Base-by-base conservation (phyloP, 495 filamentous ascomycete species). In the Aspergillus bridgeri region DNA sequence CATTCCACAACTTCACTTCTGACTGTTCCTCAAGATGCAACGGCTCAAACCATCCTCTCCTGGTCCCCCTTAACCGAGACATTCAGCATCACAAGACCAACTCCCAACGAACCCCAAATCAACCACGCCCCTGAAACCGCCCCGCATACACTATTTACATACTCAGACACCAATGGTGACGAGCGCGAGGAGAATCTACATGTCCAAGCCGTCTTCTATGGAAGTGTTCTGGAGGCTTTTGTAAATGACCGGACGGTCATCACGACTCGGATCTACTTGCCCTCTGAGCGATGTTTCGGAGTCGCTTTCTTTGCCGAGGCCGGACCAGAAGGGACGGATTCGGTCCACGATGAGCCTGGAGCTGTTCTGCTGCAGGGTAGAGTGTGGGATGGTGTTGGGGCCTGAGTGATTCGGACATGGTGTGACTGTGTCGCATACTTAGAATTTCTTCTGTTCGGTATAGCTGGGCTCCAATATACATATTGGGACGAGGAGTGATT, bases 231-330 rank as follows among this genome's bases (percentile, higher is more conserved):
- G 4, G 72, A 75, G 51, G 69, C 74, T 2, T 75, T 75, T 23
- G 66, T 73, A 2, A 75, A 75, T 46, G 63, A 65, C 6, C 60
- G 72, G 21, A 73, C 69, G 7, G 72, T 61, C 22, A 68, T 75
- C 18, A 62, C 67, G 2, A 75, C 70, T 7, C 56, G 72, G 0
- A 59, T 75, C 3, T 75, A 73, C 51, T 24, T 62, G 17, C 48
- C 56, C 3, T 58, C 49, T 17, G 59, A 62, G 25, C 22, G 22
- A n/a, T 65, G 63, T 44, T 64, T 49, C 19, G 64, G 65, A 18
- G 19, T 67, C 3, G 29, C 56, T 5, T 72, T 69, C 55, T 69
- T 69, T 47, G 69, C 67, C 9, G 47, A 24, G 6, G 47, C 3
- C 0, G 59, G 69, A 9, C 11, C 58, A 5, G n/a, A 9, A 11